A percentile compares a stretch with the other conserved stretches of the same genome.
These are phyloP conservation scores for Cyberlindnera nakhonratchasimensis DNA, from an alignment of 805 yeast genomes.

Conservation along the genomic window DNA sequence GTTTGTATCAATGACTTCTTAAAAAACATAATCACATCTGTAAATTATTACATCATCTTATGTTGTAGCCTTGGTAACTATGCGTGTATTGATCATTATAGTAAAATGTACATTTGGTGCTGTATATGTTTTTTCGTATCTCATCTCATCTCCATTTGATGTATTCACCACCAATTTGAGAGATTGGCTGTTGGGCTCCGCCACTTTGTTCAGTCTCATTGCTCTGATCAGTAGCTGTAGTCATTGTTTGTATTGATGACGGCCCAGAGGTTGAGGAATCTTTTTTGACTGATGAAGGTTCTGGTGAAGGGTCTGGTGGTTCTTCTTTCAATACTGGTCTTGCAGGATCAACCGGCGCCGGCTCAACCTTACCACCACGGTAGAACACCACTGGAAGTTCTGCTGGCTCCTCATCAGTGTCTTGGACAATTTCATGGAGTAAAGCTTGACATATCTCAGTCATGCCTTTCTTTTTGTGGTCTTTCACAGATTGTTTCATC, in stretches of 20 bases:
- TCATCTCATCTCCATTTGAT: slow-evolving; percentile 3
- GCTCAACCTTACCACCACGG: slow-evolving; percentile 11
- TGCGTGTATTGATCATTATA: too few relatives aligned
- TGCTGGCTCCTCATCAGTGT: slow-evolving; percentile 12
- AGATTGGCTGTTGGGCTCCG: neutral
- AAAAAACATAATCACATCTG: slow-evolving; percentile 19
- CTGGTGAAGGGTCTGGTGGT: neutral
- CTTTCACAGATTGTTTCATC: slow-evolving; percentile 50
- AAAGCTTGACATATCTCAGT: slow-evolving; percentile 32
- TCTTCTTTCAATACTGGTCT: neutral
- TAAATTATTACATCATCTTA: slow-evolving; percentile 12
- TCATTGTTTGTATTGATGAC: neutral
- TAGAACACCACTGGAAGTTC: slow-evolving; percentile 25
- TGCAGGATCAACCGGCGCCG: neutral
- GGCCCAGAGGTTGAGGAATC: neutral
- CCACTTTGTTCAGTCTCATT: neutral
- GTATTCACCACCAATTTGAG: slow-evolving; percentile 1
- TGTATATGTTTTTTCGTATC: too few relatives aligned
- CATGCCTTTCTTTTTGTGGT: slow-evolving; percentile 38
- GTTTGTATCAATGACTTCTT: slow-evolving; percentile 13
- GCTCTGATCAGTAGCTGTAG: neutral
- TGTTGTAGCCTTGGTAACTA: too few relatives aligned
- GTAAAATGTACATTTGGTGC: too few relatives aligned
- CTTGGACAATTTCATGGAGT: slow-evolving; percentile 23
- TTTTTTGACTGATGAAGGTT: neutral